These are phyloP conservation scores for Elymus sibiricus DNA, from an alignment of 176 grass and related monocot genomes.

Conservation along the genomic window DNA sequence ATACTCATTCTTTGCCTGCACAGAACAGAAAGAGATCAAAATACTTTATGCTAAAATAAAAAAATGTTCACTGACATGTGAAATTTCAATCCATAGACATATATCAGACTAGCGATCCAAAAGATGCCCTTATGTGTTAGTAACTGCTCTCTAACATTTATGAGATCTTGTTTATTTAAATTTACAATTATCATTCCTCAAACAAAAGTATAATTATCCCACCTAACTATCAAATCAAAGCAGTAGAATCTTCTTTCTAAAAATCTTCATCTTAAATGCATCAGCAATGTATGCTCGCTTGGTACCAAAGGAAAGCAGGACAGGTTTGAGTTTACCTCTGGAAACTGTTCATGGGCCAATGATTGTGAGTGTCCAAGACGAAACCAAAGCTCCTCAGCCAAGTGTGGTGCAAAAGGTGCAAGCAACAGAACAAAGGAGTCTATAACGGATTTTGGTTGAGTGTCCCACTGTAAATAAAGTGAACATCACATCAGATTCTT, in stretches of 20 bases:
- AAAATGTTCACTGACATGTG: neutral
- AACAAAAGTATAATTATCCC: neutral
- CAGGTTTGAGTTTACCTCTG: constrained; percentile 54
- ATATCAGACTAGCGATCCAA: constrained; percentile 1
- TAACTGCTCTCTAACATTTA: neutral
- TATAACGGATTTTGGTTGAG: constrained; percentile 56
- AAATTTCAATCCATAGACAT: neutral
- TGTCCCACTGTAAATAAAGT: constrained; percentile 66
- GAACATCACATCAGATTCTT: neutral
- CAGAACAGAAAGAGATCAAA: constrained; percentile 14
- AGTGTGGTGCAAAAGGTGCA: constrained; percentile 88
- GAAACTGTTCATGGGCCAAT: constrained; percentile 76
- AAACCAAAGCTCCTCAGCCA: constrained; percentile 94
- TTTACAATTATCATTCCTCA: too few species aligned
- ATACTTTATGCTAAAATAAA: neutral
- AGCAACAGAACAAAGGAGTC: constrained; percentile 78
- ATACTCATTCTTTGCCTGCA: constrained; percentile 79
- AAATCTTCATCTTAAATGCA: neutral
- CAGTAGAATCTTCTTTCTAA: neutral
- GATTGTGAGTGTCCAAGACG: constrained; percentile 67
- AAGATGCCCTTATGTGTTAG: neutral
- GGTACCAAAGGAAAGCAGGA: neutral
- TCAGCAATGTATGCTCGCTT: neutral
- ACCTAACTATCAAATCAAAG: neutral
- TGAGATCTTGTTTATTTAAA: neutral